Conservation (phyloP, 2,329 filamentous ascomycete species). For the Fusarium tuaranense region DNA sequence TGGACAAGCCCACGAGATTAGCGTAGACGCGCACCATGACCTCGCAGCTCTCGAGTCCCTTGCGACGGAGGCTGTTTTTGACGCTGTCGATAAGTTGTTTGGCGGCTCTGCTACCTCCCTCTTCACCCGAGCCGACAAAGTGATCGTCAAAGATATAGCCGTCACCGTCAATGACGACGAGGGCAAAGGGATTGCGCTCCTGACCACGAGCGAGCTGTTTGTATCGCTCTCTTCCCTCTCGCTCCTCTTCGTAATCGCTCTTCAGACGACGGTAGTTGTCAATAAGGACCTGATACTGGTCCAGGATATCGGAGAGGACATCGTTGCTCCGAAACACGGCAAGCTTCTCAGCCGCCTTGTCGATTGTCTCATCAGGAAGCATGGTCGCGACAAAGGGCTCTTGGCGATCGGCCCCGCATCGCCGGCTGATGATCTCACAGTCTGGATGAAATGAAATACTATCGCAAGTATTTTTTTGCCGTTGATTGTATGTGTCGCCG, state of each 20-base stretch:
- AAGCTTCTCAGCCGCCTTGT: slow-evolving; percentile 43
- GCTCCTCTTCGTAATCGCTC: slow-evolving; percentile 68
- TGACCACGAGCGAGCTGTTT: slow-evolving; percentile 62
- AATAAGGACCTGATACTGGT: slow-evolving; percentile 55
- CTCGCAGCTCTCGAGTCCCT: slow-evolving; percentile 62
- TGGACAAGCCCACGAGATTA: slow-evolving; percentile 65
- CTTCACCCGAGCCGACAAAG: slow-evolving; percentile 58
- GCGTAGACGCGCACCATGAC: slow-evolving; percentile 68
- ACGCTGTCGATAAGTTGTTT: slow-evolving; percentile 64
- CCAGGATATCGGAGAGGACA: slow-evolving; percentile 46
- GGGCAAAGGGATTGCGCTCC: slow-evolving; percentile 68
- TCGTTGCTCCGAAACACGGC: slow-evolving; percentile 46
- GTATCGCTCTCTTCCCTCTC: slow-evolving; percentile 65
- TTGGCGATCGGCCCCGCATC: slow-evolving; percentile 28
- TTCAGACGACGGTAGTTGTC: slow-evolving; percentile 66
- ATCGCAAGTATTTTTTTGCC: not conserved
- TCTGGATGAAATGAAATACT: slow-evolving; percentile 2
- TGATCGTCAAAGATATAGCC: slow-evolving; percentile 66
- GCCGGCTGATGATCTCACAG: slow-evolving; percentile 6
- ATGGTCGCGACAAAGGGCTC: slow-evolving; percentile 27
- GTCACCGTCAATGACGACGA: slow-evolving; percentile 73
- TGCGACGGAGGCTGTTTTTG: slow-evolving; percentile 59
- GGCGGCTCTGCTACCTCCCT: slow-evolving; percentile 68
- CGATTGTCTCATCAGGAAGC: slow-evolving; percentile 37
- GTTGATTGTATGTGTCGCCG: not conserved